phyloP scores from a whole-genome alignment of 148 eudicot genomes.

The Gaultheria prostrata region DNA sequence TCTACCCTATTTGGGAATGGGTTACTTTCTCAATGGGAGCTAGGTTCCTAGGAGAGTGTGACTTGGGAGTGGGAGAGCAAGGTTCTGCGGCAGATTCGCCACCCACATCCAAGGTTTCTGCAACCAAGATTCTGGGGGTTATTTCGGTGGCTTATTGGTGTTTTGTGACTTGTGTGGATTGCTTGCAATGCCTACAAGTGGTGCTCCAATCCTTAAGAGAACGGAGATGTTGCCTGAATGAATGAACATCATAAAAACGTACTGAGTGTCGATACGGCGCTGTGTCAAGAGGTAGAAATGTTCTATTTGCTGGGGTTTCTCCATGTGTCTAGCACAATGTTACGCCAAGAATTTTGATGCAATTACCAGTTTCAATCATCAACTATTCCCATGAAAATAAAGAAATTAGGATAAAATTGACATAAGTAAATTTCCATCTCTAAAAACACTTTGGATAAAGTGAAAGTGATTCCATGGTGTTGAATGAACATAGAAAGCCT shows the following conservation, averaged over 20 bases:
- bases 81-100: too few relatives aligned
- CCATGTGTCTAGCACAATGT: neutral
- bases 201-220: neutral
- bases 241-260: neutral
- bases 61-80: too few relatives aligned
- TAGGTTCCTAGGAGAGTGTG: too few relatives aligned
- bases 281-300: neutral
- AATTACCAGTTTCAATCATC: neutral
- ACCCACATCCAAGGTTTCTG: too few relatives aligned
- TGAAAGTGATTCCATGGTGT: neutral
- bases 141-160: neutral
- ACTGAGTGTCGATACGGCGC: neutral
- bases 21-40: too few relatives aligned
- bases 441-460: neutral
- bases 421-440: neutral
- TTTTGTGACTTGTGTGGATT: neutral
- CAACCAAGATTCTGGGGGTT: neutral
- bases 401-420: neutral
- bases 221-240: neutral
- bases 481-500: neutral
- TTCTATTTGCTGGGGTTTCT: neutral
- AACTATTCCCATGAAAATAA: neutral
- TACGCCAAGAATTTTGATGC: neutral
- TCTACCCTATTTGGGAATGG: too few relatives aligned
- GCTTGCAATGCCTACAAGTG: neutral